Evolutionary conservation across 208 protist species (phyloP).

Genomic region (Angomonas desouzai): DNA sequence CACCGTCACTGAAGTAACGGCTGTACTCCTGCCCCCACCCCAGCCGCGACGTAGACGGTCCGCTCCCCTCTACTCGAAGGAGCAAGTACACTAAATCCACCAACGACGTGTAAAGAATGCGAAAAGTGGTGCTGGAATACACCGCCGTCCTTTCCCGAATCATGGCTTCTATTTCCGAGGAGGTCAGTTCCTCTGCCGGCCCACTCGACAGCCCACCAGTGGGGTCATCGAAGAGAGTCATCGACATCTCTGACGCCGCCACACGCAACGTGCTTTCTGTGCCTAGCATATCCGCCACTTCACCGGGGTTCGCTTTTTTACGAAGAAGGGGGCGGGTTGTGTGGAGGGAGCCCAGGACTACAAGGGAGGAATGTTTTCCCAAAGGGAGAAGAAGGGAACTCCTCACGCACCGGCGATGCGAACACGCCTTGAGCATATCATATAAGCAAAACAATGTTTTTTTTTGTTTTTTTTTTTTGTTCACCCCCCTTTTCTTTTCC

Average conservation of each 20-base stretch:
- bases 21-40: conserved; percentile 37
- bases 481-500: too few species aligned
- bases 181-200: conserved; percentile 67
- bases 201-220: conserved; percentile 67
- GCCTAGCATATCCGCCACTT: conserved; percentile 11
- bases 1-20: conserved; percentile 67
- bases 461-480: too few species aligned
- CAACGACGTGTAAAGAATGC: conserved; percentile 74
- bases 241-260: too few species aligned
- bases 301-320: background rate
- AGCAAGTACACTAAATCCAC: conserved; percentile 59
- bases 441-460: too few species aligned
- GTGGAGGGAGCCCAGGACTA: too few species aligned
- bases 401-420: too few species aligned
- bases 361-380: too few species aligned
- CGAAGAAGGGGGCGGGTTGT: background rate
- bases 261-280: conserved; percentile 6
- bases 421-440: too few species aligned
- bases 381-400: too few species aligned
- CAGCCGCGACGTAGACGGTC: background rate
- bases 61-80: conserved; percentile 24
- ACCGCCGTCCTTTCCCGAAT: conserved; percentile 48
- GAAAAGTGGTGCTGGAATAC: conserved; percentile 49
- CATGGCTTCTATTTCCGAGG: conserved; percentile 60
- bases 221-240: conserved; percentile 84